Base-by-base conservation (phyloP, 2,329 filamentous ascomycete genomes). In the Sporothrix pallida region DNA sequence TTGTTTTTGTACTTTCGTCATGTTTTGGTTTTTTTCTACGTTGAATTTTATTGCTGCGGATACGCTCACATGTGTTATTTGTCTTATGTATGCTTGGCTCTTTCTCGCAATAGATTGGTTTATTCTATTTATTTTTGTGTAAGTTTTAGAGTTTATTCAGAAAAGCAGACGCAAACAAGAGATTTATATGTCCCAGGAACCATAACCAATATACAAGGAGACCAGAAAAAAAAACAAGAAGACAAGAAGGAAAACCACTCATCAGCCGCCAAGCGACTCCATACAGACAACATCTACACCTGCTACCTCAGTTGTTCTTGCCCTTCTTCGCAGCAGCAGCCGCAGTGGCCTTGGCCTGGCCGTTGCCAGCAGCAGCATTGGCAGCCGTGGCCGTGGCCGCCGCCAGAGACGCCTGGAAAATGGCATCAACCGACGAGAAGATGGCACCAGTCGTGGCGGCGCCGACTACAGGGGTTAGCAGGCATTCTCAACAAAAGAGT, bases 401-500 rank as follows among this genome's bases (percentile, higher is more conserved):
- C 31, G 31, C 4, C 31, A 37, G 31, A 37, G 31, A 73, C 1
- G 75, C 73, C 50, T 73, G 65, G 72, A 76, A 76, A 17, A 58
- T 13, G 26, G 75, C 75, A 62, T 75, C 70, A 44, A 76, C 67
- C 0, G 75, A 76, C 7, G 72, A 37, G 37, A 76, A 76, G 42
- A 76, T 72, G 67, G 75, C 75, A n/a, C 75, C 75, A 1, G 72
- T 73, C 9, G 75, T 76, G 5, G 26, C 72, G n/a, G 75, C 75
- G 8, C 74, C 74, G 48, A 70, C 75, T 75, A 26, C n/a, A 4
- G 31, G 31, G 31, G 31, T 37, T 37, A 37, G 31, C 31, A 37
- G 31, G 31, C 4, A 37, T 37, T 5, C 3, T 37, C 4, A 37
- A 7, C 31, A 2, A 3, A 37, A 7, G 31, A 5, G 31, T 37